Conservation (phyloP, 768 basidiomycete genomes). For the Amanita subjunquillea region DNA sequence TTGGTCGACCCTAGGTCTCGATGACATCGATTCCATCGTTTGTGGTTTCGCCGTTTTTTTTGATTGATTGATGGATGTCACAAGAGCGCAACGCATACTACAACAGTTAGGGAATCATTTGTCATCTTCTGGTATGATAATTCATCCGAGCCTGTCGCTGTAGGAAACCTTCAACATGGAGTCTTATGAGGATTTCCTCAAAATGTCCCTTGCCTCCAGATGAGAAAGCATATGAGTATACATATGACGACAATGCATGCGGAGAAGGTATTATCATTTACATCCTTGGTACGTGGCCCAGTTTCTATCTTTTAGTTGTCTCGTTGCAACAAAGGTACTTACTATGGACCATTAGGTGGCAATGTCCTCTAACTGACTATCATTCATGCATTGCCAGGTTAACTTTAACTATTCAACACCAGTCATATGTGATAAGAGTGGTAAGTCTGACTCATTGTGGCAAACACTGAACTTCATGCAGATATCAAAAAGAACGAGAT, state of each 20-base stretch:
- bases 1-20: too few relatives aligned
- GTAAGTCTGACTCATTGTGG: neutral
- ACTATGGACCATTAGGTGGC: neutral
- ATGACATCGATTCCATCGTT: too few relatives aligned
- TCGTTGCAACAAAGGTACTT: neutral
- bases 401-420: neutral
- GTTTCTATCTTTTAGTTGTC: neutral
- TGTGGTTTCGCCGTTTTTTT: too few relatives aligned
- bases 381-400: neutral
- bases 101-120: too few relatives aligned
- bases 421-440: neutral
- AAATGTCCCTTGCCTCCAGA: neutral
- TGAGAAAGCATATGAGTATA: neutral
- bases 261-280: neutral
- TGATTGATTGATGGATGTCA: too few relatives aligned
- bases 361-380: neutral
- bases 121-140: too few relatives aligned
- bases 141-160: too few relatives aligned
- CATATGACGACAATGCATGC: neutral
- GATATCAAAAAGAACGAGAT: slow-evolving; percentile 85
- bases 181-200: neutral
- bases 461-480: too few relatives aligned
- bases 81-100: too few relatives aligned
- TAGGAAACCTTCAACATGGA: neutral
- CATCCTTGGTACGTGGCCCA: neutral